Evolutionary conservation across 192 early-diverging fungal species (phyloP).

Genomic region (Umbelopsis sp.): DNA sequence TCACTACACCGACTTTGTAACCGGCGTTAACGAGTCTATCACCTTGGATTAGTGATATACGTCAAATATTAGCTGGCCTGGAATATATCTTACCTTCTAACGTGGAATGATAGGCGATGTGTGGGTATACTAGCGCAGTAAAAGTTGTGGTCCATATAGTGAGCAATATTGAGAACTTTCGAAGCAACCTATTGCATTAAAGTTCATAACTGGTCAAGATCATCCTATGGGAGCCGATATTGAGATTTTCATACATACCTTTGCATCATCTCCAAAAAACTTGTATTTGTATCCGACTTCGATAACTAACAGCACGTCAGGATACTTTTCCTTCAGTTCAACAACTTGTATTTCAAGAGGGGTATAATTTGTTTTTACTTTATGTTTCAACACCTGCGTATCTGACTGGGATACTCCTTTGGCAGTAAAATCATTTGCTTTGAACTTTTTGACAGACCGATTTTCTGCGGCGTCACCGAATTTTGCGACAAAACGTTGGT

Average conservation of each 20-base stretch:
- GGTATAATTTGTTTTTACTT: conserved; percentile 58
- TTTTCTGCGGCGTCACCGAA: conserved; percentile 15
- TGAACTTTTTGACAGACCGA: conserved; percentile 19
- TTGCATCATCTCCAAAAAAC: conserved; percentile 90
- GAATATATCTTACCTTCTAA: conserved; percentile 56
- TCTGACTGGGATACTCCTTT: background rate
- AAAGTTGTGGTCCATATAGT: conserved; percentile 79
- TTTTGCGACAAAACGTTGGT: conserved; percentile 23
- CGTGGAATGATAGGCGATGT: conserved; percentile 78
- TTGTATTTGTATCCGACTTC: conserved; percentile 96
- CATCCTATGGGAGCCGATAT: background rate
- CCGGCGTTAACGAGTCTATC: conserved; percentile 75
- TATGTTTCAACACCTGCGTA: background rate
- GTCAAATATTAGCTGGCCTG: background rate
- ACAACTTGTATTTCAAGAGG: conserved; percentile 85
- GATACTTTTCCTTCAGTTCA: conserved; percentile 70
- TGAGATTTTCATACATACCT: conserved; percentile 39
- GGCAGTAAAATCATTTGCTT: conserved; percentile 23
- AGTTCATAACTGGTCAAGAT: background rate
- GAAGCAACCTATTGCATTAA: conserved; percentile 59
- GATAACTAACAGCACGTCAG: conserved; percentile 75
- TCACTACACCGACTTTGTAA: conserved; percentile 84
- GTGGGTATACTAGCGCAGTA: conserved; percentile 79
- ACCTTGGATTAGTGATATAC: background rate
- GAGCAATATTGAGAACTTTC: conserved; percentile 77